Evolutionary conservation across 495 filamentous ascomycete species (phyloP).

Genomic region (Podospora anserina): DNA sequence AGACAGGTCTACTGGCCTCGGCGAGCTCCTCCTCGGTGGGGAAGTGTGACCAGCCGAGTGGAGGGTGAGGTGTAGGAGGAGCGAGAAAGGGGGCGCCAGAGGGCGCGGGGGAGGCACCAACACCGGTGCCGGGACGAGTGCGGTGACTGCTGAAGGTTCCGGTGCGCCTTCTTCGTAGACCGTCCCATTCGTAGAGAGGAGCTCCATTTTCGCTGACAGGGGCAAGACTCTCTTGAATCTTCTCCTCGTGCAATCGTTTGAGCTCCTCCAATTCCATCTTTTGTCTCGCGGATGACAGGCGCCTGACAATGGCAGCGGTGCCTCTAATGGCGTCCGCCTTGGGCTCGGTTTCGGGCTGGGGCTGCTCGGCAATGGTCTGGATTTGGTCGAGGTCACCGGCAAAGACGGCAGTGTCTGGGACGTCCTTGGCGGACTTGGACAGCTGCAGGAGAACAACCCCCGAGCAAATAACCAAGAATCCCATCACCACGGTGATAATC

Average conservation of each 20-base stretch:
- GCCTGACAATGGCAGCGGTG: constrained; percentile 81
- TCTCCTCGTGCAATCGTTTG: constrained; percentile 74
- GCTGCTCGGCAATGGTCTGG: constrained; percentile 88
- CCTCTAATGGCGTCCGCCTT: constrained; percentile 96
- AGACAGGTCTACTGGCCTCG: constrained; percentile 47
- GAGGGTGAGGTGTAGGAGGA: constrained; percentile 63
- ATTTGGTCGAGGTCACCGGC: constrained; percentile 92
- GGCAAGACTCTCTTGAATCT: constrained; percentile 63
- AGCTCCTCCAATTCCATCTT: constrained; percentile 81
- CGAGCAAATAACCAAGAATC: constrained; percentile 90
- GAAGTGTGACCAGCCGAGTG: constrained; percentile 84
- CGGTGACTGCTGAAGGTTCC: constrained; percentile 26
- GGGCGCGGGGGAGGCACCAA: constrained; percentile 13
- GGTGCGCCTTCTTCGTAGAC: constrained; percentile 79
- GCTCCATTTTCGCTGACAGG: constrained; percentile 65
- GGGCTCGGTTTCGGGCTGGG: constrained; percentile 91
- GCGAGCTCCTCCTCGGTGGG: constrained; percentile 61
- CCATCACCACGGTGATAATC: constrained; percentile 87
- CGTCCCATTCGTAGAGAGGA: constrained; percentile 81
- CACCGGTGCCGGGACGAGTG: constrained; percentile 30
- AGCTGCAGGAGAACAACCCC: constrained; percentile 96
- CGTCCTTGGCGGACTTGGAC: constrained; percentile 97
- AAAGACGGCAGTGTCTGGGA: constrained; percentile 91
- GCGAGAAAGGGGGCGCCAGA: constrained; percentile 33
- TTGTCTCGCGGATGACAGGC: constrained; percentile 70